A percentile compares a stretch with the other conserved stretches of the same genome.
phyloP scores from a whole-genome alignment of 805 yeast genomes.

The Maudiozyma pseudohumilis region DNA sequence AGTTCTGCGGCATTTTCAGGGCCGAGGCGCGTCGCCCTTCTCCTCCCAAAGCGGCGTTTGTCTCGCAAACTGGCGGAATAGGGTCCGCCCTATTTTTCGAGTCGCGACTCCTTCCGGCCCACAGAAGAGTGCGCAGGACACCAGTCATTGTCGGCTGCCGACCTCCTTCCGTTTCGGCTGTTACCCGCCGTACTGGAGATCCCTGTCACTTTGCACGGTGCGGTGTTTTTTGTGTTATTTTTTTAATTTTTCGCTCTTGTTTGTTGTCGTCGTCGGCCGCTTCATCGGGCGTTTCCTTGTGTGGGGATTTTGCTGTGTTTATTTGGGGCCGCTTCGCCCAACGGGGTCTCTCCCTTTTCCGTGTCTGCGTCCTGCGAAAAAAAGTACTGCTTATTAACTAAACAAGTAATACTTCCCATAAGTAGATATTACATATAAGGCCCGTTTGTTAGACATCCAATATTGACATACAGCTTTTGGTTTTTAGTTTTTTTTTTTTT shows the following conservation, averaged over 20 bases:
- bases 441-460: constrained; percentile 1
- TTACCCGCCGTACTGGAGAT: too few relatives aligned
- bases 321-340: background rate
- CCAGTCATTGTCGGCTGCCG: too few relatives aligned
- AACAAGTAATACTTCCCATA: constrained; percentile 7
- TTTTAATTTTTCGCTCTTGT: background rate
- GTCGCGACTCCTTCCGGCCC: too few relatives aligned
- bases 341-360: background rate
- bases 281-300: background rate
- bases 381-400: constrained; percentile 1
- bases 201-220: too few relatives aligned
- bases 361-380: background rate
- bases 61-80: too few relatives aligned
- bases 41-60: too few relatives aligned
- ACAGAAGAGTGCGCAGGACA: too few relatives aligned
- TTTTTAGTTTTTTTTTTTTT: background rate
- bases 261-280: background rate
- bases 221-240: too few relatives aligned
- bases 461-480: background rate
- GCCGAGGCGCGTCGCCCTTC: too few relatives aligned
- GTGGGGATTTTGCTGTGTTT: background rate
- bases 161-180: too few relatives aligned
- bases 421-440: background rate
- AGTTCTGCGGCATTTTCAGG: too few relatives aligned
- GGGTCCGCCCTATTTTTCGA: too few relatives aligned